Evolutionary conservation across 2,329 filamentous ascomycete species (phyloP), one percentile per base, ranked within the genome.

Genomic region (Curvularia lunata): DNA sequence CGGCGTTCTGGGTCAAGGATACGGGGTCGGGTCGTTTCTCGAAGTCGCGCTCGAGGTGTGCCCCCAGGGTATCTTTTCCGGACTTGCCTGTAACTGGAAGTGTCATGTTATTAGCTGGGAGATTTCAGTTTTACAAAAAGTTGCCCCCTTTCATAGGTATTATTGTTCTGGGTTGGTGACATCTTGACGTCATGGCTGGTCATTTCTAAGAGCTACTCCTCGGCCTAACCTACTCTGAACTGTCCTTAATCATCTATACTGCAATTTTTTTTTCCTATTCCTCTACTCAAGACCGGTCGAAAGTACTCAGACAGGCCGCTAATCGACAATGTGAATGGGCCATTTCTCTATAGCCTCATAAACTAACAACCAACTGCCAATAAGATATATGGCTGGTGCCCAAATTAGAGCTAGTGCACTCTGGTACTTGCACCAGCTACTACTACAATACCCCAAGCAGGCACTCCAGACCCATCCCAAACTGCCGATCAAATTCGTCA

Each of bases 11-110:
- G 0, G 75, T 76, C 3, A 76, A 58, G 3, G 59, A 60, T n/a
- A 72, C 59, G 2, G 74, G 73, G 32, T 70, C 61, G 8, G 65
- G 66, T 21, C 64, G 57, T 48, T 67, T 68, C 42, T 69, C 64
- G 54, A 59, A 68, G 6, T 61, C 52, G 25, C 57, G 30, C 28
- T 67, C 54, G 2, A 66, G 48, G 5, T 16, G 18, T 48, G 61
- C 37, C 8, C 59, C 62, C 21, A 60, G 61, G 10, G 56, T 62
- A 8, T 64, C 56, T 9, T 64, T 61, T 30, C 51, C 51, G 5
- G 55, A 54, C 9, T 54, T 58, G 16, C 55, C 55, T 37, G 28
- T 28, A 4, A 54, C 32, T 27, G 51, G 51, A 3, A 58, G 23
- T 25, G 55, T 50, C 55, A 58, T 58, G 2, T 16, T 38, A n/a